Base-by-base conservation (phyloP, 768 basidiomycete genomes). In the Rhizopogon rudus region DNA sequence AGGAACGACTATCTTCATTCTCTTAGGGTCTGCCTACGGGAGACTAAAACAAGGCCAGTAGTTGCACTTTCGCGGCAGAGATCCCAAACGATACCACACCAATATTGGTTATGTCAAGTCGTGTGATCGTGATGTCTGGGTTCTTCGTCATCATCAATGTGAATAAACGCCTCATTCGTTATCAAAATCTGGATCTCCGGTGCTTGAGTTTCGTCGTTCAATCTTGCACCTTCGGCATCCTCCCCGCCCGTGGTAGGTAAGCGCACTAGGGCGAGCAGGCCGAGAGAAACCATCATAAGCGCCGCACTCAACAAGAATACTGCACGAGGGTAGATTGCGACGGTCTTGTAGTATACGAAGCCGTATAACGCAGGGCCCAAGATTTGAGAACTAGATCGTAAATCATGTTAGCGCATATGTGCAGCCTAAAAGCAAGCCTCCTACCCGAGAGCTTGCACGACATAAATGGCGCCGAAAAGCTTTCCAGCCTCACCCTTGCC, bases 401-500 rank as follows among this genome's bases (percentile, higher is more conserved):
- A 55, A 44, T 22, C 16, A 33, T 1, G 35, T 49, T 16, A 37
- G 48, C 14, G n/a, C 3, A 6, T 14, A 22, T 6, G 35, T 20
- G 5, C 14, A 9, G 20, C 48, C 9, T 22, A 16, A 37, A 39
- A 55, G 20, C 7, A 51, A 57, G 17, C 48, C 75, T 44, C 60
- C 20, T 37, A 86, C 83, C 83, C 76, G 9, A 92, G 63, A 5
- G 87, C 83, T 57, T 88, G 82, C 4, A 92, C 60, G 31, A 94
- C 88, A 54, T 85, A 83, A 55, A 94, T 60, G 4, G 84, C 91
- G 13, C 91, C 93, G 63, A 93, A 94, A 16, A 97, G 74, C 61
- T 75, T 77, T 3, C 92, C 93, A 12, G 77, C 73, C 63, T 93
- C 88, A 12, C 74, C 76, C 41, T 55, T 49, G 2, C 83, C 80